A percentile compares a stretch with the other conserved stretches of the same genome.
These are phyloP conservation scores for Strobilomyces echinocephalus DNA, from an alignment of 768 basidiomycete species.

Conservation along the genomic window DNA sequence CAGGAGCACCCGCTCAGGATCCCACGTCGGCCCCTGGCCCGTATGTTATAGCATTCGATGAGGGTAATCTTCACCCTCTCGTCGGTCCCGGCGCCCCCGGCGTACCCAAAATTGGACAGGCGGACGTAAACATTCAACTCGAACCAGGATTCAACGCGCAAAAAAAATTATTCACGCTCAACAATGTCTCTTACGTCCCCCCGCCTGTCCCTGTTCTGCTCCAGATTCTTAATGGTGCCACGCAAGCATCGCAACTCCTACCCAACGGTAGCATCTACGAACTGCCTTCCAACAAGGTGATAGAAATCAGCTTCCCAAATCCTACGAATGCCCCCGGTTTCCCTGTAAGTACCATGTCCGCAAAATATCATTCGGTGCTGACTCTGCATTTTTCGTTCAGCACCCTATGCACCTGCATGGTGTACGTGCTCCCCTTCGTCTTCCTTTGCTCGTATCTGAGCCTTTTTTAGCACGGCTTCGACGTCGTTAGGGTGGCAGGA, in stretches of 20 bases:
- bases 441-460: neutral
- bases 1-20: conserved; percentile 40
- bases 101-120: conserved; percentile 32
- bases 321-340: conserved; percentile 21
- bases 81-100: conserved; percentile 25
- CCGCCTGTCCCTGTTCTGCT: conserved; percentile 51
- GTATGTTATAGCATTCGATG: conserved; percentile 25
- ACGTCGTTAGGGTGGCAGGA: conserved; percentile 26
- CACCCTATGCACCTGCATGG: conserved; percentile 42
- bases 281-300: conserved; percentile 40
- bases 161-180: conserved; percentile 20
- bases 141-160: neutral
- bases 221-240: conserved; percentile 54
- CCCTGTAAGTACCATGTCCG: conserved; percentile 23
- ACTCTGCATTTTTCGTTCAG: no score
- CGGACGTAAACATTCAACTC: conserved; percentile 36
- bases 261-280: conserved; percentile 46
- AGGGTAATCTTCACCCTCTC: conserved; percentile 38
- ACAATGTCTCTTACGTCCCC: conserved; percentile 25
- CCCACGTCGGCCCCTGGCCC: conserved; percentile 34
- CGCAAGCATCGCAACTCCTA: conserved; percentile 41
- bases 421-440: conserved; percentile 20
- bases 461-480: conserved; percentile 34
- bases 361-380: neutral
- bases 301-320: conserved; percentile 45